A percentile compares a stretch with the other conserved stretches of the same genome.
phyloP scores from a whole-genome alignment of 768 basidiomycete species.

The Russula dissimulans region DNA sequence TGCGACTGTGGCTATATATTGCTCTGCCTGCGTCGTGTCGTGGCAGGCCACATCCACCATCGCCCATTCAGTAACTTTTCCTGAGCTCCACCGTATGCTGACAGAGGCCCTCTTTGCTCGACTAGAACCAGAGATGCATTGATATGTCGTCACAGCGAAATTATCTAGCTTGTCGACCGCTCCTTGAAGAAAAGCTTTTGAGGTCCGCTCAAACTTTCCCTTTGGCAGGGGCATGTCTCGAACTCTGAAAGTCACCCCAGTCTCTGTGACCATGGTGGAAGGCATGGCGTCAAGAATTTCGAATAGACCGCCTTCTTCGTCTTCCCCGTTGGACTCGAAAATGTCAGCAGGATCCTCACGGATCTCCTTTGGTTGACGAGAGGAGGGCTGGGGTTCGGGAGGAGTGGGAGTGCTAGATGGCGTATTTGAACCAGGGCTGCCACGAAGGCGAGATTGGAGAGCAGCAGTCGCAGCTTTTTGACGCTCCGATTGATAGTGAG shows the following conservation, averaged over 20 bases:
- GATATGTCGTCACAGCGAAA: conserved; percentile 68
- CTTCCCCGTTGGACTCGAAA: conserved; percentile 40
- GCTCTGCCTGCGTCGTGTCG: conserved; percentile 71
- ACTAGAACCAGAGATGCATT: conserved; percentile 54
- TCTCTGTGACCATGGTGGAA: conserved; percentile 42
- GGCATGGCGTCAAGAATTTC: conserved; percentile 63
- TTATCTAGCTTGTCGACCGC: conserved; percentile 58
- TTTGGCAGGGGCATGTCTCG: conserved; percentile 77
- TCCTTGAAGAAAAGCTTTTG: conserved; percentile 64
- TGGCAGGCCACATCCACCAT: conserved; percentile 85
- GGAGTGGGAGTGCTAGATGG: not conserved
- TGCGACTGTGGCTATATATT: conserved; percentile 82
- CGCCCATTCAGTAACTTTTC: conserved; percentile 51
- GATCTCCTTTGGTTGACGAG: conserved; percentile 8
- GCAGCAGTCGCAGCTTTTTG: conserved; percentile 37
- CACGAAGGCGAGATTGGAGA: conserved; percentile 38
- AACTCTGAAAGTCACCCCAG: conserved; percentile 44
- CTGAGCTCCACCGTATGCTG: conserved; percentile 63
- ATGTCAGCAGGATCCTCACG: conserved; percentile 29
- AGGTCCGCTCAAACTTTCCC: conserved; percentile 73
- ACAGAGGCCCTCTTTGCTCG: conserved; percentile 68
- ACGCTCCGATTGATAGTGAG: conserved; percentile 44
- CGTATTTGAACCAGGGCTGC: conserved; percentile 1
- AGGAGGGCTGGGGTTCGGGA: not conserved
- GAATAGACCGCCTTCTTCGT: conserved; percentile 49